Percentiles rank a stretch among this genome's conserved stretches.
Evolutionary conservation across 345 rosid genomes (phyloP).

Genomic region (Punica granatum): DNA sequence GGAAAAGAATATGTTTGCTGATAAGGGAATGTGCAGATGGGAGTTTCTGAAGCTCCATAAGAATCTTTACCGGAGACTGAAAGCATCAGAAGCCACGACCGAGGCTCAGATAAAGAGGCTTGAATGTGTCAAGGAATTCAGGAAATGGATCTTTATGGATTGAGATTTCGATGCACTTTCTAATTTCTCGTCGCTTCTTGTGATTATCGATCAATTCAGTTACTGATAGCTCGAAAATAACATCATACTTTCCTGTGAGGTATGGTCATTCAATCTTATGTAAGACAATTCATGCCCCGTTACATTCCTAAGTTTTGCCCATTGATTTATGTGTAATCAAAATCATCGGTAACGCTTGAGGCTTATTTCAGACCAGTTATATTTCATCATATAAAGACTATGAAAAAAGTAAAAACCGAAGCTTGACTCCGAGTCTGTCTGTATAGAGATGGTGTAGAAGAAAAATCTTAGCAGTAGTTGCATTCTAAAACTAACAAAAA

Average conservation of each 20-base stretch:
- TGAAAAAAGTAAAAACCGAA: background rate
- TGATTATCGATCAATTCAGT: background rate
- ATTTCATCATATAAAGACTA: background rate
- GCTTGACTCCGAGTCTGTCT: background rate
- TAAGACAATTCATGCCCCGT: background rate
- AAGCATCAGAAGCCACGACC: conserved; percentile 40
- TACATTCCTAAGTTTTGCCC: background rate
- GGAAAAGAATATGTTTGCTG: conserved; percentile 34
- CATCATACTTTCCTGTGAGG: background rate
- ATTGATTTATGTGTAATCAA: background rate
- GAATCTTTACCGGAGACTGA: conserved; percentile 56
- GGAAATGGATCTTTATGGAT: conserved; percentile 29
- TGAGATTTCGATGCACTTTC: background rate
- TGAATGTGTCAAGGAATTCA: conserved; percentile 46
- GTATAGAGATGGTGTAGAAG: background rate
- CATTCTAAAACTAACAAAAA: background rate
- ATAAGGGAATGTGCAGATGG: conserved; percentile 46
- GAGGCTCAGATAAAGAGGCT: conserved; percentile 69
- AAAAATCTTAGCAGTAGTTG: background rate
- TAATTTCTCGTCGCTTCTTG: background rate
- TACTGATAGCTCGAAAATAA: background rate
- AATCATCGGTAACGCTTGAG: background rate
- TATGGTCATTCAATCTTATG: background rate
- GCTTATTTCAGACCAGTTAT: background rate
- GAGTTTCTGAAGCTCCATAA: conserved; percentile 74